phyloP scores from a whole-genome alignment of 331 rosid species.

The Quercus phellos region DNA sequence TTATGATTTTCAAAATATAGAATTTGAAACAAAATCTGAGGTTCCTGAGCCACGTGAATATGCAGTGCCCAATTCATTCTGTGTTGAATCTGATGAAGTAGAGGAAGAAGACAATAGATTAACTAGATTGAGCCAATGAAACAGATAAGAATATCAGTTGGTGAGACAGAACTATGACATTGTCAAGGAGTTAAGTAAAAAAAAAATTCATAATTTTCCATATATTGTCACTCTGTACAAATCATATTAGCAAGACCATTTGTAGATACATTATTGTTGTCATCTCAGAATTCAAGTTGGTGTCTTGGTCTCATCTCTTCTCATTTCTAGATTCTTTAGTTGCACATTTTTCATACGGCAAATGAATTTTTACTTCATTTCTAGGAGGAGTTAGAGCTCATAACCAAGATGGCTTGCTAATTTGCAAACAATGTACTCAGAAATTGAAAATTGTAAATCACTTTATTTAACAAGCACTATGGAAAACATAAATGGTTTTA shows the following conservation, averaged over 20 bases:
- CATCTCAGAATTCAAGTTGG: neutral
- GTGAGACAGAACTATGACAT: neutral
- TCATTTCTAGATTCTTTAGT: neutral
- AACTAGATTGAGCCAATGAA: constrained; percentile 11
- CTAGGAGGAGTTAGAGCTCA: neutral
- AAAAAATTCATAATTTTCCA: neutral
- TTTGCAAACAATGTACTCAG: neutral
- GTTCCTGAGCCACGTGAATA: neutral
- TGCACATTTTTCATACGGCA: neutral
- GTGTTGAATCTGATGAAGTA: neutral
- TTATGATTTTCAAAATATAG: constrained; percentile 25
- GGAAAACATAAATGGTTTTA: neutral
- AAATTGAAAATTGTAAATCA: neutral
- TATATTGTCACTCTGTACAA: neutral
- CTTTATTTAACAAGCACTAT: neutral
- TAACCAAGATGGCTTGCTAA: neutral
- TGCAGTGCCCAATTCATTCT: neutral
- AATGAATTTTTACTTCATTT: neutral
- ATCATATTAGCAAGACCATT: neutral
- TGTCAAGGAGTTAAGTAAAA: constrained; percentile 4
- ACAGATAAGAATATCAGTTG: constrained; percentile 11
- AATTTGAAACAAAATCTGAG: constrained; percentile 22
- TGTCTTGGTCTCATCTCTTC: too few species aligned
- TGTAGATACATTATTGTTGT: neutral
- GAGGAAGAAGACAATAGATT: constrained; percentile 24